Evolutionary conservation across 345 rosid species (phyloP).

Genomic region (Eucalyptus urophylla): DNA sequence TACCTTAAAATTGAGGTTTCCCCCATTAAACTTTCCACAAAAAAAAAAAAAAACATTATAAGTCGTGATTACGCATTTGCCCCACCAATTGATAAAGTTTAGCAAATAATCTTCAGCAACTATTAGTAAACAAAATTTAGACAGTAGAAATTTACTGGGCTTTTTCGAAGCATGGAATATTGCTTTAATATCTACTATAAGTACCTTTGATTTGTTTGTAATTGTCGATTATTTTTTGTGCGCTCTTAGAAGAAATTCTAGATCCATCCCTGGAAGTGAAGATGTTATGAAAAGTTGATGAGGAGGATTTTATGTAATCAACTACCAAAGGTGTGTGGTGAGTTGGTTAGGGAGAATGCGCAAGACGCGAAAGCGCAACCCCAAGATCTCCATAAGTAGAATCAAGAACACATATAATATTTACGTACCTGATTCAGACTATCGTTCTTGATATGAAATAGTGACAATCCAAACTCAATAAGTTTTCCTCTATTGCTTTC

Average conservation of each 20-base stretch:
- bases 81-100: not conserved
- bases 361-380: no score
- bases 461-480: no score
- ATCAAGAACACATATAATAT: no score
- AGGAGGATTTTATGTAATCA: not conserved
- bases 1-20: not conserved
- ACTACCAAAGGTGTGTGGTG: not conserved
- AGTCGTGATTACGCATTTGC: not conserved
- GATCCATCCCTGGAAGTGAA: not conserved
- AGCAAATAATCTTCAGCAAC: no score
- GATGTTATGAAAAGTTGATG: not conserved
- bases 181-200: no score
- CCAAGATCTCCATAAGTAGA: no score
- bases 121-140: not conserved
- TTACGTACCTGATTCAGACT: rapidly evolving
- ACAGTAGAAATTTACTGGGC: no score
- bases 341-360: not conserved
- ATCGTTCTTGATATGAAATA: no score
- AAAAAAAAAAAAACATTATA: not conserved
- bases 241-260: not conserved
- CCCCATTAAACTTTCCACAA: not conserved
- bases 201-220: not conserved
- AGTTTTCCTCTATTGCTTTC: no score
- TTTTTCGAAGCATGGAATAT: not conserved
- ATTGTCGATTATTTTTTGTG: no score